These are phyloP conservation scores for Zygnema circumcarinatum DNA, from an alignment of 139 green algal genomes.

Conservation along the genomic window DNA sequence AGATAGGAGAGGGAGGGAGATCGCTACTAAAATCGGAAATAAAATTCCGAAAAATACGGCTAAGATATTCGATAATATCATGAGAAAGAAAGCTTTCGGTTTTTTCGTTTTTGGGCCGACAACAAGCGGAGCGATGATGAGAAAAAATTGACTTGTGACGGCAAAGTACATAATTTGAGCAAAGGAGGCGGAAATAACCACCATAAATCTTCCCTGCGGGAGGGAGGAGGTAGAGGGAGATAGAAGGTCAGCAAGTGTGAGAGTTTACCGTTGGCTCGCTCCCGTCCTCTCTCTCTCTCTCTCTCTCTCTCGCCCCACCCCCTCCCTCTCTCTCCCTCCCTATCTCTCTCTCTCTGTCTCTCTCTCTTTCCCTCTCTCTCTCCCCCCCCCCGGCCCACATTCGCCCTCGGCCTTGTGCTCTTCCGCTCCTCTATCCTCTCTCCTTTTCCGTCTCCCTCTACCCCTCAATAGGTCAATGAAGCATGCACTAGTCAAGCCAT, in stretches of 20 bases:
- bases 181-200: neutral
- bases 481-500: too few relatives aligned
- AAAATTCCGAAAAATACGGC: neutral
- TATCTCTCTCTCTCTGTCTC: too few relatives aligned
- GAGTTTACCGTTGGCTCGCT: too few relatives aligned
- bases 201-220: constrained; percentile 3
- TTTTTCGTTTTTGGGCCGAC: neutral
- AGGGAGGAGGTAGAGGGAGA: neutral
- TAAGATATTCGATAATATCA: neutral
- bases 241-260: neutral
- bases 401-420: too few relatives aligned
- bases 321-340: too few relatives aligned
- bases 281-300: too few relatives aligned
- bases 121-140: neutral
- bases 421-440: too few relatives aligned
- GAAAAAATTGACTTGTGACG: constrained; percentile 2
- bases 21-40: neutral
- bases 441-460: too few relatives aligned
- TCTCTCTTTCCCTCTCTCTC: too few relatives aligned
- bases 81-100: neutral
- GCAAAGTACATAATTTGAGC: neutral
- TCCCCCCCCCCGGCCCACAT: too few relatives aligned
- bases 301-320: too few relatives aligned
- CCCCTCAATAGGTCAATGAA: too few relatives aligned
- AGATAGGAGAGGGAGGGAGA: constrained; percentile 19